phyloP scores from a whole-genome alignment of 2,329 filamentous ascomycete genomes.

The Microthyrium microscopicum region DNA sequence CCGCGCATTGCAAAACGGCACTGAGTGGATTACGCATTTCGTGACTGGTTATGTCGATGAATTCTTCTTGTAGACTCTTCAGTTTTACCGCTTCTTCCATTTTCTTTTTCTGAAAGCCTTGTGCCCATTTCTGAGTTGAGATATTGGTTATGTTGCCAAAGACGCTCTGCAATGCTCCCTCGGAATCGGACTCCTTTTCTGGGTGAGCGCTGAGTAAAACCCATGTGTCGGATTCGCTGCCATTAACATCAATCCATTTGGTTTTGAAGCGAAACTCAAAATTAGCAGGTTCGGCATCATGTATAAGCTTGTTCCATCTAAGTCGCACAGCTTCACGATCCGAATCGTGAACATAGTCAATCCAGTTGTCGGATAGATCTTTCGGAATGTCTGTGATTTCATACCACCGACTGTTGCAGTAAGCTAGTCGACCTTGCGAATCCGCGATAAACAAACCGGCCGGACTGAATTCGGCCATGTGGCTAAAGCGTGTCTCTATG shows the following conservation, averaged over 20 bases:
- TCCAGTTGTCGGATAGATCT: constrained; percentile 48
- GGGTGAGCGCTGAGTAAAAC: constrained; percentile 62
- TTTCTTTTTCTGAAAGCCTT: constrained; percentile 60
- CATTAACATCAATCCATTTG: constrained; percentile 42
- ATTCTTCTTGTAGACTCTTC: constrained; percentile 66
- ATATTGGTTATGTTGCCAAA: constrained; percentile 78
- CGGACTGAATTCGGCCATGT: constrained; percentile 71
- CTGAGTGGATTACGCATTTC: constrained; percentile 64
- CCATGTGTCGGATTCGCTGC: constrained; percentile 51
- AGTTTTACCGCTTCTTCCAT: constrained; percentile 69
- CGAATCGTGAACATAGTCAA: constrained; percentile 52
- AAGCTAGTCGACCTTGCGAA: constrained; percentile 51
- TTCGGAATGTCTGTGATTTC: constrained; percentile 51
- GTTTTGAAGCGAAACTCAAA: constrained; percentile 63
- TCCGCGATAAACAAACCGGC: constrained; percentile 79
- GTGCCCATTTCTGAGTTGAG: constrained; percentile 69
- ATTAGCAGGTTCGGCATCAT: constrained; percentile 46
- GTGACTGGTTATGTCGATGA: constrained; percentile 64
- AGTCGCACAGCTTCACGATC: constrained; percentile 42
- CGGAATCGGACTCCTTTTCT: constrained; percentile 23
- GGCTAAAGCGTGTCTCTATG: constrained; percentile 61
- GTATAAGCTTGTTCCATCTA: constrained; percentile 46
- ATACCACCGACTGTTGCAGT: constrained; percentile 65
- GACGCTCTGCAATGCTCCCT: constrained; percentile 44
- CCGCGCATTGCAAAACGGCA: constrained; percentile 59